Base-by-base conservation (phyloP, 78 protist genomes). In the Dictyostelium discoideum region DNA sequence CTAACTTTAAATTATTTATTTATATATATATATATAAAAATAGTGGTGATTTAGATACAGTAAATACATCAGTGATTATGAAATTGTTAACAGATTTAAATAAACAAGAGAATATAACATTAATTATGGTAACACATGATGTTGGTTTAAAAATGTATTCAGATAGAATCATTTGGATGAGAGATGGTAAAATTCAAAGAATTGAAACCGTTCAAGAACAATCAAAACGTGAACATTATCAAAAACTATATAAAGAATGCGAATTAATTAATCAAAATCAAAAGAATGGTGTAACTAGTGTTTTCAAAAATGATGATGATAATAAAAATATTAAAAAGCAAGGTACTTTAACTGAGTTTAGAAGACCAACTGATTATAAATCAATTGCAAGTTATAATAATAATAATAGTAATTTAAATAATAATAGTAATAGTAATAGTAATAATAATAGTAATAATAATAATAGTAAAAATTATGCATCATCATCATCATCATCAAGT, bases 111-210 rank as follows among this genome's bases (percentile, higher is more conserved):
- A 65, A 96, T 60, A 96, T 99, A 65, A 99, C 99, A 22, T 60
- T 96, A 87, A 94, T 98, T n/a, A 98, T 98, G 99, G 99, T 98
- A 2, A 98, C 99, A n/a, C 99, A 98, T 94, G 99, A 98, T 83
- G 96, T 97, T n/a, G 57, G 93, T n/a, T 85, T 98, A 83, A 98
- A 97, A 50, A 46, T 83, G 84, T 97, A 87, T 76, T 98, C 99
- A 8, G 84, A 97, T 18, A 44, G 99, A 54, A 97, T 98, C 72
- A 83, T 98, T n/a, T 97, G 97, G 96, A 95, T 98, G 97, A 73
- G 98, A 32, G 99, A 98, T 72, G 99, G 99, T 29, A 97, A 98
- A 29, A 87, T 98, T 32, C 96, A 92, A 80, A 37, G 94, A 50
- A 81, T 93, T 54, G 96, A 93, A 44, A 93, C 87, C 13, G 92